These are phyloP conservation scores for Pittosporum tobira DNA, from an alignment of 129 eudicot species.

Conservation along the genomic window DNA sequence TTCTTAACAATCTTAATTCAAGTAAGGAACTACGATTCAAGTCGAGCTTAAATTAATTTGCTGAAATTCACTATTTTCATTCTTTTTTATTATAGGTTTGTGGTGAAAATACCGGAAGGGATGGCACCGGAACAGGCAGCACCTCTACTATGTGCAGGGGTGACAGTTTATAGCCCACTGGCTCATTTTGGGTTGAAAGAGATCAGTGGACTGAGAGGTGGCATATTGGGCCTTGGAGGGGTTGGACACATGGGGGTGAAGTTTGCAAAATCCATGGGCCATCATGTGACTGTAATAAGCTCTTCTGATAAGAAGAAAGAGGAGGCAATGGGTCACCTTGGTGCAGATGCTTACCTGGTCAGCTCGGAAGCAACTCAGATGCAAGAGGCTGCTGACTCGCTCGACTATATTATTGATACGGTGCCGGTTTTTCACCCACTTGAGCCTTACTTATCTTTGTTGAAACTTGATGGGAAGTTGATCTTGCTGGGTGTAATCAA, in stretches of 20 bases:
- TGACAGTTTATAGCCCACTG: constrained; percentile 86
- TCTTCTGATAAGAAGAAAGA: constrained; percentile 65
- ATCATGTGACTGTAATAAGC: constrained; percentile 82
- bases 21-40: no score
- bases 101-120: constrained; percentile 83
- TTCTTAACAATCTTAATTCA: no score
- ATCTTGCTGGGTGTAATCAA: constrained; percentile 74
- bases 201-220: constrained; percentile 63
- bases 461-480: constrained; percentile 75
- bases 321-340: constrained; percentile 74
- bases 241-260: constrained; percentile 98
- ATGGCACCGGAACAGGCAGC: constrained; percentile 89
- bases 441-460: constrained; percentile 71
- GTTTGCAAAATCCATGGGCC: constrained; percentile 93
- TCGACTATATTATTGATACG: constrained; percentile 80
- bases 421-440: constrained; percentile 73
- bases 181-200: constrained; percentile 72
- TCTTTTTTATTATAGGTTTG: constrained; percentile 39
- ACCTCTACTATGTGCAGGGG: constrained; percentile 90
- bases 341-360: constrained; percentile 79
- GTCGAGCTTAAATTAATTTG: no score
- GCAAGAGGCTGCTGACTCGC: constrained; percentile 60
- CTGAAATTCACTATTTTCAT: no score
- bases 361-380: constrained; percentile 61
- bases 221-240: constrained; percentile 91